A percentile compares a stretch with the other conserved stretches of the same genome.
Evolutionary conservation across 2,329 filamentous ascomycete species (phyloP).

Genomic region (Neoscytalidium dimidiatum): DNA sequence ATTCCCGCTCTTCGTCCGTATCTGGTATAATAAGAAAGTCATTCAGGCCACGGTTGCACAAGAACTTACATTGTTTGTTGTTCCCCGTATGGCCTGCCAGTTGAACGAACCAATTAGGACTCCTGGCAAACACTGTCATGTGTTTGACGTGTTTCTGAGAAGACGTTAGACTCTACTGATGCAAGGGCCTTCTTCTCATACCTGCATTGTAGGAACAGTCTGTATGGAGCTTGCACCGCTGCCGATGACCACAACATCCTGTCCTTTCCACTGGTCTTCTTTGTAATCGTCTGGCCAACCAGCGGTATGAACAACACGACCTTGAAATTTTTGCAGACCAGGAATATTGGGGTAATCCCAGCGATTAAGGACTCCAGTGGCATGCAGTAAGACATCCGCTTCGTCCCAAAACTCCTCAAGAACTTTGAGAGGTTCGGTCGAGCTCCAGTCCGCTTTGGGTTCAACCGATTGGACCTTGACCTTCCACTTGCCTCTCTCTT

Average conservation of each 20-base stretch:
- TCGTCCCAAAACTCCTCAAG: slow-evolving; percentile 25
- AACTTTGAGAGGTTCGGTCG: no score
- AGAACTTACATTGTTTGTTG: no score
- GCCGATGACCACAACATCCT: background rate
- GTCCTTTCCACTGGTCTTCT: background rate
- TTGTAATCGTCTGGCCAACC: slow-evolving; percentile 51
- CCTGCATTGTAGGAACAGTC: background rate
- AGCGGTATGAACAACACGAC: slow-evolving; percentile 57
- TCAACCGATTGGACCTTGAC: no score
- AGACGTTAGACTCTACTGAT: no score
- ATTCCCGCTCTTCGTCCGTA: background rate
- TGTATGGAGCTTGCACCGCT: background rate
- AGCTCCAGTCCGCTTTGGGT: no score
- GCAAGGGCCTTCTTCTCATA: background rate
- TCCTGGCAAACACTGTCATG: no score
- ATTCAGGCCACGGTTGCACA: no score
- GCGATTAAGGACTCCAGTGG: slow-evolving; percentile 26
- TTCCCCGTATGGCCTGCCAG: no score
- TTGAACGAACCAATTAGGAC: no score
- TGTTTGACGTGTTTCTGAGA: no score
- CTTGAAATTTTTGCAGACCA: slow-evolving; percentile 54
- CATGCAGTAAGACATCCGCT: slow-evolving; percentile 29
- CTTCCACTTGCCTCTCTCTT: no score
- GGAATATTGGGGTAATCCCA: slow-evolving; percentile 43
- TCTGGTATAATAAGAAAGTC: no score